Conservation (phyloP, 768 basidiomycete species). For the Pulveroboletus sp. region DNA sequence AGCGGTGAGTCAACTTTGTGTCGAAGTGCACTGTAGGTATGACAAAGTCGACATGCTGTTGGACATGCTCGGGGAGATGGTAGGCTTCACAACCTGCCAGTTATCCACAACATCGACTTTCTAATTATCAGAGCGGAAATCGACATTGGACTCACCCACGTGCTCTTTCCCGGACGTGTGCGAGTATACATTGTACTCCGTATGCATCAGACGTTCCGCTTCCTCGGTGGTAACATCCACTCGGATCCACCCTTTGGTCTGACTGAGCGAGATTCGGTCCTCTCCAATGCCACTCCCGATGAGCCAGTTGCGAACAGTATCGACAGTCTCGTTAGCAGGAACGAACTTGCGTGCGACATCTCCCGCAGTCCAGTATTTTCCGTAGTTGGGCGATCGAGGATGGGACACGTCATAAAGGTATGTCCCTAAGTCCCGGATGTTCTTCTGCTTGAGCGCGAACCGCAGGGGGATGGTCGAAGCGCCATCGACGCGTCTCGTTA, state of each 20-base stretch:
- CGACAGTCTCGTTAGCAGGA: conserved; percentile 23
- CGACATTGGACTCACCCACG: conserved; percentile 15
- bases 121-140: background rate
- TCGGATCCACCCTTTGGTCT: conserved; percentile 25
- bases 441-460: conserved; percentile 30
- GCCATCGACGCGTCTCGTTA: conserved; percentile 34
- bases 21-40: conserved; percentile 35
- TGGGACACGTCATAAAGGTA: conserved; percentile 28
- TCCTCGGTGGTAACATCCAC: conserved; percentile 27
- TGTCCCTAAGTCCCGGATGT: conserved; percentile 24
- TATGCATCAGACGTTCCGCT: conserved; percentile 31
- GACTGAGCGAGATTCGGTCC: conserved; percentile 15
- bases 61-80: conserved; percentile 29
- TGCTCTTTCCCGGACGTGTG: conserved; percentile 25
- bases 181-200: conserved; percentile 30
- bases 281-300: conserved; percentile 20
- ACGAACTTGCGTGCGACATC: conserved; percentile 25
- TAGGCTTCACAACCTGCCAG: conserved; percentile 31
- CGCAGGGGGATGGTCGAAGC: conserved; percentile 26
- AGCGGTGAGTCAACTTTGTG: conserved; percentile 12
- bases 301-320: conserved; percentile 29
- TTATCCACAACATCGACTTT: background rate
- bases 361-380: conserved; percentile 29
- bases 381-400: conserved; percentile 33
- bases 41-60: conserved; percentile 34